Evolutionary conservation across 2,329 filamentous ascomycete species (phyloP).

Genomic region (Hypoxylon sp.): DNA sequence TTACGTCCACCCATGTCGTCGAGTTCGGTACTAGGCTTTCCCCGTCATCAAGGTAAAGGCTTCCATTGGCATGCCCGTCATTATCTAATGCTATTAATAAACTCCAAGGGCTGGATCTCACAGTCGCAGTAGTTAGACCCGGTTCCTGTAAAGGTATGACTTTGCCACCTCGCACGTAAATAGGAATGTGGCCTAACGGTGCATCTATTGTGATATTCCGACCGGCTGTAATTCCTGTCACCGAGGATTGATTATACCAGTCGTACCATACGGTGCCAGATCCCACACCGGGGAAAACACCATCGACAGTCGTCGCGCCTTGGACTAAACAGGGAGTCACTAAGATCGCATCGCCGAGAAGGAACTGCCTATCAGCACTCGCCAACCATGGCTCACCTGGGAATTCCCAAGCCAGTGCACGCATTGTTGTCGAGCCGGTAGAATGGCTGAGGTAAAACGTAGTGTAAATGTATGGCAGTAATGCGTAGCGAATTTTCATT

Average conservation of each 20-base stretch:
- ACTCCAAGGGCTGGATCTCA: constrained; percentile 71
- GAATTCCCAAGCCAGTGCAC: constrained; percentile 78
- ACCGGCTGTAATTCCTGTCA: constrained; percentile 50
- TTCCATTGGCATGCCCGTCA: constrained; percentile 64
- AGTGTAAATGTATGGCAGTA: constrained; percentile 81
- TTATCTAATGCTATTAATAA: constrained; percentile 68
- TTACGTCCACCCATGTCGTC: constrained; percentile 62
- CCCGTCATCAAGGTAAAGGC: constrained; percentile 78
- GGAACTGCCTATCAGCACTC: constrained; percentile 73
- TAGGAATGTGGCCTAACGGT: constrained; percentile 72
- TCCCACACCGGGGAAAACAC: constrained; percentile 73
- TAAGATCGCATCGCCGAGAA: constrained; percentile 72
- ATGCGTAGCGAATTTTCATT: constrained; percentile 74
- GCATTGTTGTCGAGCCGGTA: constrained; percentile 74
- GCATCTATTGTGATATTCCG: constrained; percentile 54
- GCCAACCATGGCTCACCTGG: constrained; percentile 74
- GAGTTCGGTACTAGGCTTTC: constrained; percentile 67
- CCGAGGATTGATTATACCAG: constrained; percentile 74
- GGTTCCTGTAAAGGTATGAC: constrained; percentile 74
- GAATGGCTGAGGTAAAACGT: constrained; percentile 72
- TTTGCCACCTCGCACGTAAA: constrained; percentile 73
- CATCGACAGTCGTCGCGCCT: constrained; percentile 67
- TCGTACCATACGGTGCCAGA: constrained; percentile 75
- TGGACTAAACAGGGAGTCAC: constrained; percentile 73
- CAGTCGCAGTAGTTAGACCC: constrained; percentile 70